A percentile compares a stretch with the other conserved stretches of the same genome.
Evolutionary conservation across 2,329 filamentous ascomycete genomes (phyloP).

Genomic region (Pseudopyrenochaeta lycopersici): DNA sequence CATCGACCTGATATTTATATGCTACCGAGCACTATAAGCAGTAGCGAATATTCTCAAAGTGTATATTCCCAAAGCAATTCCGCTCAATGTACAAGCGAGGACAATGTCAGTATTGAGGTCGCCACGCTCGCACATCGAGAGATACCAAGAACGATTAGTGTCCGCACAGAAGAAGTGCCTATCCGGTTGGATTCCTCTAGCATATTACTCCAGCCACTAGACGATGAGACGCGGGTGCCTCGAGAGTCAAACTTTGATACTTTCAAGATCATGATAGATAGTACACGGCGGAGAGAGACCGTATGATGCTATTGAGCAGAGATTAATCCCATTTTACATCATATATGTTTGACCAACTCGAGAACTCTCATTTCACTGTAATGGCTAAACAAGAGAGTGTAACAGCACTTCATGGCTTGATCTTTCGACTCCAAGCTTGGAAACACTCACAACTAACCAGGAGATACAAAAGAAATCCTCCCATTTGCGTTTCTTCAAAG

Average conservation of each 20-base stretch:
- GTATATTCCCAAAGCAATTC: neutral
- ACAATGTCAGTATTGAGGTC: neutral
- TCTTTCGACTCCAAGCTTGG: too few species aligned
- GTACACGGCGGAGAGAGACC: neutral
- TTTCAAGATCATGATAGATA: neutral
- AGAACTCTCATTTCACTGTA: too few species aligned
- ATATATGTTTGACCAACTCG: neutral
- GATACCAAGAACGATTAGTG: conserved; percentile 1
- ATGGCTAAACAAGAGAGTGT: too few species aligned
- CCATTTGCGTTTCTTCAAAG: too few species aligned
- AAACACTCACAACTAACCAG: too few species aligned
- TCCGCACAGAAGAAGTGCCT: conserved; percentile 4
- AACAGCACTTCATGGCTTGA: too few species aligned
- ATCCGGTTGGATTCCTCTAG: neutral
- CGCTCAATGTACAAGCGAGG: neutral
- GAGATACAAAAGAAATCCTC: too few species aligned
- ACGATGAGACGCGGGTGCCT: neutral
- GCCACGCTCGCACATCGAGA: neutral
- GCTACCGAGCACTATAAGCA: conserved; percentile 3
- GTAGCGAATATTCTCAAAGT: conserved; percentile 3
- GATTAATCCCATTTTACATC: too few species aligned
- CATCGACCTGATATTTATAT: conserved; percentile 2
- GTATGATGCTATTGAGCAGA: neutral
- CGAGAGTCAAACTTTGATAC: conserved; percentile 2
- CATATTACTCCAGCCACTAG: neutral